Base-by-base conservation (phyloP, 108 stramenopile genomes). In the Bacterosira constricta region DNA sequence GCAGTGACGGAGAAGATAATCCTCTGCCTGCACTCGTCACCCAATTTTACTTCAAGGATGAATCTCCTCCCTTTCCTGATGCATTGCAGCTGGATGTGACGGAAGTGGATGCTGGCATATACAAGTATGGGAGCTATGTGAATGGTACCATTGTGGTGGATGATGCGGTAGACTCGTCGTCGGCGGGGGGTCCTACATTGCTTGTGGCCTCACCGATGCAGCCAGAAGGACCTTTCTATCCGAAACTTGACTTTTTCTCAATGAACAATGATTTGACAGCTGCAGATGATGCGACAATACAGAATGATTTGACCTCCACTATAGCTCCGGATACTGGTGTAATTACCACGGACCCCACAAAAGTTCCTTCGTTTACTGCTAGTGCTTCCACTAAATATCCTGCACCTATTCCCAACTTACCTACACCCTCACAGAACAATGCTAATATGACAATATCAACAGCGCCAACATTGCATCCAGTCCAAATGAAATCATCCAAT, bases 31-130 rank as follows among this genome's bases (percentile, higher is more conserved):
- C 36, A 1, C 38, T 61, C n/a, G 59, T 61, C 8, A 61, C 59
- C 11, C 59, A 61, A 21, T 41, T 61, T 44, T 61, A 61, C 37
- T 61, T 61, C 59, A 41, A 29, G 41, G 59, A 61, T 15, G 59
- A 61, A 31, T 18, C 34, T 13, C 59, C 59, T 12, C 59, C 59
- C 2, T 61, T 20, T 41, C 38, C 59, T 26, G 59, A 61, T 31
- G 31, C 26, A 18, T 44, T 61, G 25, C 59, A 61, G 41, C 59
- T 61, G 9, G 59, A 61, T 44, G 42, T 61, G 21, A 38, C 37
- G 8, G 26, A 41, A 25, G 59, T 61, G 6, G 59, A 61, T 61
- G 10, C 13, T 3, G 10, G 13, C 3, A 36, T 36, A 12, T 61
- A 41, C 59, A 15, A 44, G 23, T 61, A 42, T 41, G 59, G 59